phyloP scores from a whole-genome alignment of 495 filamentous ascomycete species.

The Talaromyces wortmannii region DNA sequence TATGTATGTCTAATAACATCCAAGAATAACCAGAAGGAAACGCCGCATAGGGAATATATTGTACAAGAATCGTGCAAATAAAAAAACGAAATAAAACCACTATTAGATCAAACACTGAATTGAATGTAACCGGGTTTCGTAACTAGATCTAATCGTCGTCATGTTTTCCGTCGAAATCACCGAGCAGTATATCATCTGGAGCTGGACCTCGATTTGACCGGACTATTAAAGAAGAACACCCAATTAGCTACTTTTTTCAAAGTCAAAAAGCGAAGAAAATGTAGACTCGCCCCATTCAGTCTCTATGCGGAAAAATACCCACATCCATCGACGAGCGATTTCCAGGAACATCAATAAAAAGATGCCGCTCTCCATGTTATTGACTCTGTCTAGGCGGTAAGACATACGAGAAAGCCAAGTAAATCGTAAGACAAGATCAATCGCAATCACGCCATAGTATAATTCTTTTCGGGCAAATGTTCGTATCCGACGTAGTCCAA shows the following conservation, averaged over 20 bases:
- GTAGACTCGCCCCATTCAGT: constrained; percentile 70
- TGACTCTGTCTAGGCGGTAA: constrained; percentile 71
- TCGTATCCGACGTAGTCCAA: constrained; percentile 66
- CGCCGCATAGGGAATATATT: no score
- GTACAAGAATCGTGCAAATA: neutral
- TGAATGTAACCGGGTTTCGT: neutral
- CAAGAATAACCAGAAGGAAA: neutral
- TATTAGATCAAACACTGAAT: neutral
- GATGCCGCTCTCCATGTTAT: constrained; percentile 77
- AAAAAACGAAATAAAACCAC: neutral
- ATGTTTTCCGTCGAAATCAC: constrained; percentile 43
- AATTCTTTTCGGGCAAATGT: constrained; percentile 59
- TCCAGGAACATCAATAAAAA: constrained; percentile 86
- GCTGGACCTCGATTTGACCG: constrained; percentile 46
- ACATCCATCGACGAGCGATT: constrained; percentile 84
- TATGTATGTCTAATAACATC: neutral
- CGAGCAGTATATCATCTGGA: constrained; percentile 48
- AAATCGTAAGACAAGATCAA: constrained; percentile 77
- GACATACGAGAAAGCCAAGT: constrained; percentile 85
- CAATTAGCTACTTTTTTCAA: constrained; percentile 5
- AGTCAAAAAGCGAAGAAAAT: neutral
- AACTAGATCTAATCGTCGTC: constrained; percentile 34
- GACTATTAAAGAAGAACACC: constrained; percentile 25
- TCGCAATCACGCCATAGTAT: constrained; percentile 76
- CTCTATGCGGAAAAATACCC: constrained; percentile 94